Percentiles rank a stretch among this genome's conserved stretches.
Conservation (phyloP, 2,329 filamentous ascomycete genomes). For the Calonectria ilicicola region DNA sequence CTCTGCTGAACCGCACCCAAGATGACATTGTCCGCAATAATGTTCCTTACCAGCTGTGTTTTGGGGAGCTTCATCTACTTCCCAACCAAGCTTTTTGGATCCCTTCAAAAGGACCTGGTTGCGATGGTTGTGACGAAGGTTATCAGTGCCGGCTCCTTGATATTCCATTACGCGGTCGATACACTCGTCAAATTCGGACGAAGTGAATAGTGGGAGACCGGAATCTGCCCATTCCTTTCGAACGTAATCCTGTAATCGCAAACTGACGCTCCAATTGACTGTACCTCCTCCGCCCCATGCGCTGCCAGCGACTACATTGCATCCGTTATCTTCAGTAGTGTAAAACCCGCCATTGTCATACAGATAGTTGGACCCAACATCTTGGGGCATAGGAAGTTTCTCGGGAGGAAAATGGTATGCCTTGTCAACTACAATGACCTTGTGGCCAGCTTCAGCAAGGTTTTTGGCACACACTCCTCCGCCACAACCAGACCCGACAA, state of each 20-base stretch:
- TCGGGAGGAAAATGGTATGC: conserved; percentile 80
- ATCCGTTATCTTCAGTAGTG: conserved; percentile 66
- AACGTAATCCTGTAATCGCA: conserved; percentile 79
- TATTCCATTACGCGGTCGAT: conserved; percentile 82
- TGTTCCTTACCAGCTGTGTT: conserved; percentile 82
- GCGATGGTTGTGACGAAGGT: conserved; percentile 78
- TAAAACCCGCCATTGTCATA: conserved; percentile 76
- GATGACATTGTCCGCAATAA: conserved; percentile 75
- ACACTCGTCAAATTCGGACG: conserved; percentile 79
- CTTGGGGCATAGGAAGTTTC: conserved; percentile 80
- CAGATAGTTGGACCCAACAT: conserved; percentile 70
- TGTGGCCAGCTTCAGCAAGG: conserved; percentile 79
- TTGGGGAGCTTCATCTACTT: conserved; percentile 77
- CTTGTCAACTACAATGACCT: conserved; percentile 86
- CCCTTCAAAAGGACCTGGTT: conserved; percentile 83
- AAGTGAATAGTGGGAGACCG: conserved; percentile 80
- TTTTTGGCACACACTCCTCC: conserved; percentile 86
- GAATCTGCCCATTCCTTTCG: conserved; percentile 82
- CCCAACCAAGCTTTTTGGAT: conserved; percentile 78
- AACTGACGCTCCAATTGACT: conserved; percentile 82
- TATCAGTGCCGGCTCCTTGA: conserved; percentile 79
- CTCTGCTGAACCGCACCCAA: conserved; percentile 73
- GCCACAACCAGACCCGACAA: conserved; percentile 89
- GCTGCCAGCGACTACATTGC: conserved; percentile 74
- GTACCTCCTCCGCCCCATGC: conserved; percentile 90